These are phyloP conservation scores for Corylus americana DNA, from an alignment of 306 rosid species.

Conservation along the genomic window DNA sequence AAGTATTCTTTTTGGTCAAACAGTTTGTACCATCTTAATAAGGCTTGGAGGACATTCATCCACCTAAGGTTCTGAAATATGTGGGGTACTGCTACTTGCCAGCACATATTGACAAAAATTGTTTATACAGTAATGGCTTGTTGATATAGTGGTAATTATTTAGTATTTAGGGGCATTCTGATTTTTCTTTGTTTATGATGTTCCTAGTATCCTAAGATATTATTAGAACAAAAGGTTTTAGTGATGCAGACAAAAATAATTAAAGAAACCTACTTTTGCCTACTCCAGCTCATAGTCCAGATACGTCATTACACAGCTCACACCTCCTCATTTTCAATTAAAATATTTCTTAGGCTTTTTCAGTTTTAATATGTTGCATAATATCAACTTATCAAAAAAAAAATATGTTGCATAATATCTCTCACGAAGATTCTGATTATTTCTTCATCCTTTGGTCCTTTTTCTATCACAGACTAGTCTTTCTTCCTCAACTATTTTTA, in stretches of 20 bases:
- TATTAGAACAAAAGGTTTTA: not conserved
- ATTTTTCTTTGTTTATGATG: not conserved
- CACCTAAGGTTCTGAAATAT: not conserved
- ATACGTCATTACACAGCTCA: not conserved
- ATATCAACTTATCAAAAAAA: too few relatives aligned
- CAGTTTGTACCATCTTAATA: not conserved
- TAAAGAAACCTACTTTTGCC: not conserved
- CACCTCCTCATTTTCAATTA: not conserved
- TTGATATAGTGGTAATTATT: not conserved
- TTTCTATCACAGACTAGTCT: slow-evolving; percentile 1
- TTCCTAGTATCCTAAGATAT: not conserved
- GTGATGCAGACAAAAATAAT: not conserved
- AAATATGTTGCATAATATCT: not conserved
- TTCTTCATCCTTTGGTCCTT: not conserved
- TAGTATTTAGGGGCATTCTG: not conserved
- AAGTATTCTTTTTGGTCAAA: not conserved
- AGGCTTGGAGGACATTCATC: not conserved
- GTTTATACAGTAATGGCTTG: not conserved
- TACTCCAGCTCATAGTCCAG: not conserved
- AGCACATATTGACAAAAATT: not conserved
- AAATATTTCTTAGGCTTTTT: not conserved
- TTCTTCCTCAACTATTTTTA: not conserved
- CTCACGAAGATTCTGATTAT: not conserved
- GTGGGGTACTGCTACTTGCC: not conserved
- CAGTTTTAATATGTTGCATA: not conserved